phyloP scores from a whole-genome alignment of 2,329 filamentous ascomycete genomes.

The Beauveria asiatica region DNA sequence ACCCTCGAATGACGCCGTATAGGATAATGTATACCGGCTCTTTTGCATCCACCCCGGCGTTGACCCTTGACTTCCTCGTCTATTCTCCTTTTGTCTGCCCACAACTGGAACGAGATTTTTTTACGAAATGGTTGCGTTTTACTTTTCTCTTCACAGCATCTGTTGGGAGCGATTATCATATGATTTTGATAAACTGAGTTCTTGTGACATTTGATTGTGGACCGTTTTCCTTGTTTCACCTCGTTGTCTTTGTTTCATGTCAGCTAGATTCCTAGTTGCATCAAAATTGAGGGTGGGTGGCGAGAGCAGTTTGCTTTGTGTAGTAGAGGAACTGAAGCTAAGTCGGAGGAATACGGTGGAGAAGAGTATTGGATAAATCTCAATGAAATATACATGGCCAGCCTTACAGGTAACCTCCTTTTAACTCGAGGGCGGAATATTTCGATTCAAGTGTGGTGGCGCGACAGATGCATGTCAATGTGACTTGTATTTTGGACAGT shows the following conservation, averaged over 20 bases:
- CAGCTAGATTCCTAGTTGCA: background rate
- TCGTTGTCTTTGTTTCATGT: background rate
- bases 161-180: background rate
- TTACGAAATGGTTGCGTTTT: background rate
- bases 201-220: no score
- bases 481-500: background rate
- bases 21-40: background rate
- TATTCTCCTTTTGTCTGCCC: background rate
- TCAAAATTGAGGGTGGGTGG: no score
- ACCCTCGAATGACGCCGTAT: background rate
- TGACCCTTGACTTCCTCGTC: background rate
- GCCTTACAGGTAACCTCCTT: background rate
- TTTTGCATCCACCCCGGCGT: slow-evolving; percentile 1
- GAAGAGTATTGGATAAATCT: background rate
- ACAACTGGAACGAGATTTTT: no score
- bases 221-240: background rate
- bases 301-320: background rate
- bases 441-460: no score
- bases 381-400: background rate
- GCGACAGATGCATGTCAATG: background rate
- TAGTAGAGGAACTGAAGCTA: background rate
- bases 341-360: background rate
- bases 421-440: background rate
- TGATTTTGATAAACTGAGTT: background rate
- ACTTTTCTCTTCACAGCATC: background rate